These are phyloP conservation scores for Leptodermis oblonga DNA, from an alignment of 257 asterid species.

Conservation along the genomic window DNA sequence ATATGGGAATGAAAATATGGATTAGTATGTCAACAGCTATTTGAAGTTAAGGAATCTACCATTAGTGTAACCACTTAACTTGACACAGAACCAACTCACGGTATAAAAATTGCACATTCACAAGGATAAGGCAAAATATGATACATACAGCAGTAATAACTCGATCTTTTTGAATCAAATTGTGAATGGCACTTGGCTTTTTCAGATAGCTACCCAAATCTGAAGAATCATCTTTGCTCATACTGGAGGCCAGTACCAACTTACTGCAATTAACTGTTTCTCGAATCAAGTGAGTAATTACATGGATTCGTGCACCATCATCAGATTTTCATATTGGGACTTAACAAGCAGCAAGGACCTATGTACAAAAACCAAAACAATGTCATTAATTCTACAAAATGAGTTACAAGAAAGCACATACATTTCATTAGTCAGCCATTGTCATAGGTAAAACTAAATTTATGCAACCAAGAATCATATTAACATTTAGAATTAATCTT, in stretches of 20 bases:
- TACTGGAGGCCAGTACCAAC: constrained; percentile 66
- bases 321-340: constrained; percentile 73
- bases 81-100: background rate
- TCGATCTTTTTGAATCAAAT: constrained; percentile 88
- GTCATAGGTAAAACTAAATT: background rate
- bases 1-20: background rate
- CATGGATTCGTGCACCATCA: constrained; percentile 94
- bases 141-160: constrained; percentile 72
- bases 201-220: constrained; percentile 57
- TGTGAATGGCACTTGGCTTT: constrained; percentile 64
- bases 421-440: background rate
- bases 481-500: too few species aligned
- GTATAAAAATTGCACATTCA: background rate
- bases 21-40: background rate
- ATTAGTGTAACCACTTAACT: background rate
- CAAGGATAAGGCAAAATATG: background rate
- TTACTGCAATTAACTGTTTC: constrained; percentile 88
- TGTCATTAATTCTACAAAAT: background rate
- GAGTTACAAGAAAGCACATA: background rate
- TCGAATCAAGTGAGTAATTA: constrained; percentile 74
- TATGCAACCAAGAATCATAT: too few species aligned
- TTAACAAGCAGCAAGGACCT: constrained; percentile 89
- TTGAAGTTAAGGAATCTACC: background rate
- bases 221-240: constrained; percentile 63
- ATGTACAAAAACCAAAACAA: constrained; percentile 18